Conservation (phyloP, 176 grass and related monocot species). For the Dendrocalamus sinicus region DNA sequence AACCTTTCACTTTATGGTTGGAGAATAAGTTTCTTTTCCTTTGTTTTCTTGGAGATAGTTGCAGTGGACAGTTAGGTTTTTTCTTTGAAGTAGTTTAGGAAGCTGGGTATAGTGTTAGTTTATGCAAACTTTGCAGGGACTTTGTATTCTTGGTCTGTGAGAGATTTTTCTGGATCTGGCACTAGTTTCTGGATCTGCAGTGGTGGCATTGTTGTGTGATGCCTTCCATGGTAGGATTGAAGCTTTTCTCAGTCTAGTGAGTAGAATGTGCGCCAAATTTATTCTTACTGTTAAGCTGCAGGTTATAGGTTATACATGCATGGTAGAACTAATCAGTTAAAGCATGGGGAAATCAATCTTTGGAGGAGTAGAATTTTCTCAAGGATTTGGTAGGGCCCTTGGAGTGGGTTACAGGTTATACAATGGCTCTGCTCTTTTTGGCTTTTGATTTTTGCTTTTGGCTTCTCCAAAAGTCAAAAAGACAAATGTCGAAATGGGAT, state of each 20-base stretch:
- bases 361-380: background rate
- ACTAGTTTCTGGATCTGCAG: constrained; percentile 30
- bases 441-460: too few relatives aligned
- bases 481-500: too few relatives aligned
- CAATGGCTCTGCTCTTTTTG: background rate
- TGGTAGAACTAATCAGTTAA: background rate
- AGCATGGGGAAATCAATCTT: constrained; percentile 20
- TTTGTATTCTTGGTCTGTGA: constrained; percentile 9
- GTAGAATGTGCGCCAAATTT: background rate
- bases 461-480: too few relatives aligned
- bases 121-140: background rate
- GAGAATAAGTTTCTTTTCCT: background rate
- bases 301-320: background rate
- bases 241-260: constrained; percentile 5
- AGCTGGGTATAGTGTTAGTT: constrained; percentile 22
- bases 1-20: background rate
- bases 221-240: background rate
- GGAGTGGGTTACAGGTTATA: constrained; percentile 25
- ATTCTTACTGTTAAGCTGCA: background rate
- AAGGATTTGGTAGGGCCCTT: constrained; percentile 7
- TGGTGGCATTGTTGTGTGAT: constrained; percentile 25
- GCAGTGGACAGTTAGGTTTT: background rate
- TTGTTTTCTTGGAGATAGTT: background rate
- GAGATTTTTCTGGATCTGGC: constrained; percentile 38
- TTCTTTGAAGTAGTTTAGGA: background rate